Evolutionary conservation across 2,329 filamentous ascomycete species (phyloP), one percentile per base, ranked within the genome.

Genomic region (Aspergillus brasiliensis): DNA sequence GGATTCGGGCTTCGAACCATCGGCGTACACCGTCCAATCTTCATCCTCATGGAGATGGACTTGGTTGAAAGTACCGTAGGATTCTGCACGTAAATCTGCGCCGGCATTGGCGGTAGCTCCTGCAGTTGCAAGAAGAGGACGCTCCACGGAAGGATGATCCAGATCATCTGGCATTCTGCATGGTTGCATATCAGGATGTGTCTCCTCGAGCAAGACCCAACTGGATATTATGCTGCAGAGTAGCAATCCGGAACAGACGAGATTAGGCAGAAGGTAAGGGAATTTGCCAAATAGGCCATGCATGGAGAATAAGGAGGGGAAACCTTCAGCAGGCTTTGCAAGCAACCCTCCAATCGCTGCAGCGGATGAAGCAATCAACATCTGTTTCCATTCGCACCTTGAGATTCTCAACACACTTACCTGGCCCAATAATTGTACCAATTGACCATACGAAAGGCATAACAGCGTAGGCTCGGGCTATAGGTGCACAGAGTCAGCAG

Each of bases 371-470:
- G 17, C 17, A 31, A 44, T 70, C 60, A 69, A 66, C 38, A 58
- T 27, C 21, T 31, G 19, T 28, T 23, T 47, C 51, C 8, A 52
- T 2, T 11, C n/a, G 13, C 10, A 13, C 28, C n/a, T 19, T 23
- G 10, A 21, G 13, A 40, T 17, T 21, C 8, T 27, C 49, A 10
- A 10, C 37, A 27, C 40, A 64, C 67, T 56, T 69, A 75, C 74
- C 74, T 65, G 93, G 91, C 0, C 93, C 93, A 56, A 96, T 83
- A 64, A 97, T 96, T 8, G 91, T 96, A 23, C 93, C 93, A 55
- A 97, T 88, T 49, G 86, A 89, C 92, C 93, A 97, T 7, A 97
- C 90, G 71, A 97, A 97, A 0, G 93, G 93, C 91, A 97, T 96
- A 47, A 97, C 86, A 2, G 92, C 88, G 74, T 93, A 97, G 27